Evolutionary conservation across 2,329 filamentous ascomycete species (phyloP), one percentile per base, ranked within the genome.

Genomic region (Paramyrothecium sp.): DNA sequence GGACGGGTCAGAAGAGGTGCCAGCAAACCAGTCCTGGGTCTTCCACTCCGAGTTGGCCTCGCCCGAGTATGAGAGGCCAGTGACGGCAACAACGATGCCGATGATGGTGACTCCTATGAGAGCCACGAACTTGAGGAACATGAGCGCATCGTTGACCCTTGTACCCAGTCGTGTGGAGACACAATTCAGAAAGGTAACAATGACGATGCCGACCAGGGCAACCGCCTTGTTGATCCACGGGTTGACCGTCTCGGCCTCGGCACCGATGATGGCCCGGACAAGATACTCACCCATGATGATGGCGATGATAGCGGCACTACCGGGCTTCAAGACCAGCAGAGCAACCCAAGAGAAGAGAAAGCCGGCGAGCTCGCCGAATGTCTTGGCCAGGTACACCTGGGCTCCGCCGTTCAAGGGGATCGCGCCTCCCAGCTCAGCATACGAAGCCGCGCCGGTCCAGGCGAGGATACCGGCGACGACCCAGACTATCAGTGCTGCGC

Each of bases 231-330:
- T 92, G 68, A 97, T 84, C 93, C 94, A 98, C 2, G 87, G 85
- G 68, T 86, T 95, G 56, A 92, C 83, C 22, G 87, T 86, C 67
- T 90, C 88, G 2, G 90, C 90, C 57, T 97, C 91, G n/a, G 92
- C 87, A 10, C 93, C 93, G 58, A 96, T 89, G 48, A 90, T 83
- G 16, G 92, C 93, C 51, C 92, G 84, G 54, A 97, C 91, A n/a
- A 97, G 79, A 70, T 99, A 99, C 75, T 99, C 95, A 48, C 95
- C 95, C 80, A 98, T 97, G 68, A 99, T 97, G 64, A 99, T 97
- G 63, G 94, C 85, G 62, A 99, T 92, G 69, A 99, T 99, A 60
- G 95, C 95, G 11, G 92, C 89, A 44, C 91, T 90, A 2, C 95
- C 95, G 0, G 95, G 95, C 76, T 97, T 98, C 60, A 99, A 79